These are phyloP conservation scores for Pseudevernia furfuracea DNA, from an alignment of 495 filamentous ascomycete species.

Conservation along the genomic window DNA sequence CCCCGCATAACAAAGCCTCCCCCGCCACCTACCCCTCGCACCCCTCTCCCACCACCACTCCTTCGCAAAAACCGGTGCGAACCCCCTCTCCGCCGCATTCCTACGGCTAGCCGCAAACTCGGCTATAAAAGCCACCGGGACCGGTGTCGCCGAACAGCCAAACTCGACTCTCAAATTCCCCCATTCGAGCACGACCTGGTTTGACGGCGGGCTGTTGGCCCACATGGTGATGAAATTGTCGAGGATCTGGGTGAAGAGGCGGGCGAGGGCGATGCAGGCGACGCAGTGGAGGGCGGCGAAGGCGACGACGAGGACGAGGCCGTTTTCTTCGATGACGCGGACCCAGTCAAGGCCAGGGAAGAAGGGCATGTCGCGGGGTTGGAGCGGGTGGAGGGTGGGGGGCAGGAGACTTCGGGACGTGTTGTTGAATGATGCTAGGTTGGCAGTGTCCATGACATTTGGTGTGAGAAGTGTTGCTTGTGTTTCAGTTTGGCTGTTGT, in stretches of 20 bases:
- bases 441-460: too few relatives aligned
- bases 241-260: not conserved
- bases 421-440: too few relatives aligned
- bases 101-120: not conserved
- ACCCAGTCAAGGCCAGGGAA: too few relatives aligned
- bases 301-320: too few relatives aligned
- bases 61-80: constrained; percentile 13
- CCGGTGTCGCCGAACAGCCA: constrained; percentile 11
- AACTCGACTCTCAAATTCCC: constrained; percentile 12
- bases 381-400: too few relatives aligned
- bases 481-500: too few relatives aligned
- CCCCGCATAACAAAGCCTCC: constrained; percentile 12
- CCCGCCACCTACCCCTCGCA: not conserved
- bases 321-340: too few relatives aligned
- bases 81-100: constrained; percentile 11
- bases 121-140: not conserved
- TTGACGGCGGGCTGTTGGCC: not conserved
- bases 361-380: too few relatives aligned
- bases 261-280: not conserved
- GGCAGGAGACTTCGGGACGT: too few relatives aligned
- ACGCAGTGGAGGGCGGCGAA: not conserved
- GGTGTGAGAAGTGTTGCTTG: too few relatives aligned
- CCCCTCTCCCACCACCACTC: constrained; percentile 17
- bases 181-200: constrained; percentile 15
- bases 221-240: not conserved